Conservation (phyloP, 2,329 filamentous ascomycete genomes). For the Mariannaea elegans region DNA sequence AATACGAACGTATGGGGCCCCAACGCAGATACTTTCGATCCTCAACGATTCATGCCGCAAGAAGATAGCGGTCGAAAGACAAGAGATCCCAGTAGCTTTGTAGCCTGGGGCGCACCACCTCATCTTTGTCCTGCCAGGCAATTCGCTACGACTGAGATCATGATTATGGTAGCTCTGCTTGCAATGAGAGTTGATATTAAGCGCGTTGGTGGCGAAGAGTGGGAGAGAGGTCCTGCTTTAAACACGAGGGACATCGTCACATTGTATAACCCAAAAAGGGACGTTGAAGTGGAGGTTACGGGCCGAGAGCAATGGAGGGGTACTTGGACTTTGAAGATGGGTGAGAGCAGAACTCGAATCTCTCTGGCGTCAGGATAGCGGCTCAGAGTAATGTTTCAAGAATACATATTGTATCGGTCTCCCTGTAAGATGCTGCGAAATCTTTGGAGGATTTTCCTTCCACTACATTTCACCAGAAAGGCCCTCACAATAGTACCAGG, state of each 20-base stretch:
- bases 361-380: conserved; percentile 36
- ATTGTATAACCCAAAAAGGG: conserved; percentile 27
- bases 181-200: conserved; percentile 12
- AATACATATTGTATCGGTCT: too few relatives aligned
- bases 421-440: too few relatives aligned
- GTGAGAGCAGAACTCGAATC: conserved; percentile 35
- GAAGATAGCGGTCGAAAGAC: not conserved
- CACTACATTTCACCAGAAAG: too few relatives aligned
- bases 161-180: conserved; percentile 32
- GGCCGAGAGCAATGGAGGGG: conserved; percentile 24
- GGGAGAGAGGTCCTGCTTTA: conserved; percentile 20
- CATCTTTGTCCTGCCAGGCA: conserved; percentile 43
- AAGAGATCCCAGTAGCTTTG: conserved; percentile 45
- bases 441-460: too few relatives aligned
- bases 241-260: conserved; percentile 16
- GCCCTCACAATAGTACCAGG: too few relatives aligned
- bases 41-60: conserved; percentile 26
- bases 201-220: not conserved
- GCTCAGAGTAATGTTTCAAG: too few relatives aligned
- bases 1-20: conserved; percentile 46
- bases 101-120: conserved; percentile 41
- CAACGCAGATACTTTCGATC: conserved; percentile 34
- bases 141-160: conserved; percentile 40
- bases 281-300: conserved; percentile 21
- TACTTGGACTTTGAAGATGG: conserved; percentile 35